Evolutionary conservation across 108 stramenopile species (phyloP).

Genomic region (Asterionellopsis glacialis): DNA sequence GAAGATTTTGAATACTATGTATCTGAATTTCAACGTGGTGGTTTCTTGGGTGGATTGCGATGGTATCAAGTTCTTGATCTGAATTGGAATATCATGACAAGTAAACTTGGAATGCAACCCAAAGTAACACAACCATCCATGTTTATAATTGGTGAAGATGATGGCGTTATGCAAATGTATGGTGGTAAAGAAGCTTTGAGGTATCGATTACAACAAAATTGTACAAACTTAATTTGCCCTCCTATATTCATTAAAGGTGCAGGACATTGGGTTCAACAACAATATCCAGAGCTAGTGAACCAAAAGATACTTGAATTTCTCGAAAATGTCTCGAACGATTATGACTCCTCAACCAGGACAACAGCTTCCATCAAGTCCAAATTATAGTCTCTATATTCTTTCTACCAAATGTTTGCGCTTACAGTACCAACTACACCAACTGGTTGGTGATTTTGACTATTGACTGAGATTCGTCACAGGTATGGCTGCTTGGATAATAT

Average conservation of each 20-base stretch:
- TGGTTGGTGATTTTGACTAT: too few species aligned
- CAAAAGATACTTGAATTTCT: slow-evolving; percentile 8
- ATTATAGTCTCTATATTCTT: too few species aligned
- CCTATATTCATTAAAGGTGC: slow-evolving; percentile 11
- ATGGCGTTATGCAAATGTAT: slow-evolving; percentile 6
- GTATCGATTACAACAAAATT: slow-evolving; percentile 5
- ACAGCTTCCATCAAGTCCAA: too few species aligned
- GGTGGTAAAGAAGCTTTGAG: slow-evolving; percentile 11
- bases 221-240: slow-evolving; percentile 1
- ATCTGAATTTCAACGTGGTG: slow-evolving; percentile 7
- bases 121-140: slow-evolving; percentile 14
- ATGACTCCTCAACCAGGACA: too few species aligned
- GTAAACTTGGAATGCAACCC: neutral
- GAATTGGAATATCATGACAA: slow-evolving; percentile 9
- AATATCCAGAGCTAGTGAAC: slow-evolving; percentile 8
- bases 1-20: slow-evolving; percentile 11
- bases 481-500: too few species aligned
- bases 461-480: too few species aligned
- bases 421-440: too few species aligned
- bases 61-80: slow-evolving; percentile 18
- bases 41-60: slow-evolving; percentile 15
- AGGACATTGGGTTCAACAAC: slow-evolving; percentile 31
- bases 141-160: slow-evolving; percentile 19
- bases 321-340: neutral
- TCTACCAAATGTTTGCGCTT: too few species aligned